Evolutionary conservation across 176 grass and related monocot species (phyloP), one percentile per base, ranked within the genome.

Genomic region (Rhynchospora pubera): DNA sequence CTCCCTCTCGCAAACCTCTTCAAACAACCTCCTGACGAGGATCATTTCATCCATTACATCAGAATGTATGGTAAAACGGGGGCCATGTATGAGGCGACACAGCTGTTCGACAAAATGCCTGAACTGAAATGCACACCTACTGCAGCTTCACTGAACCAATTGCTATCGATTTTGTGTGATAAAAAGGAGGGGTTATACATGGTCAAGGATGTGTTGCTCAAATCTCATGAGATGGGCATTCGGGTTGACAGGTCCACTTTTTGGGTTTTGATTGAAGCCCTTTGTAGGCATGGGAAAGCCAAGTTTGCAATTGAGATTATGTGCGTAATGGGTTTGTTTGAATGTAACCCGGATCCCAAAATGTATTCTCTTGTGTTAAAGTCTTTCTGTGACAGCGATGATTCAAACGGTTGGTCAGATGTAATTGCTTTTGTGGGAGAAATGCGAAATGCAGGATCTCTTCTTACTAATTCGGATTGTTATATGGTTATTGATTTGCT

Each of bases 401-500:
- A 82, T 19, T 42, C 77, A 42, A 11, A 55, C 47, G 74, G 58
- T 66, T 60, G 50, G 43, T n/a, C 14, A 4, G 67, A 89, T 56
- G 82, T 85, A 15, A 60, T 73, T 9, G 65, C 77, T 3, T 83
- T 92, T 84, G 61, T 91, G n/a, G 67, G 88, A 46, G 88, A 90
- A 62, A 96, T 96, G 93, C 59, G 73, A 22, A 83, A 58, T 85
- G 86, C 80, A 26, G 85, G 87, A 63, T 83, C 91, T 47, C 9
- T 58, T 5, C 85, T 81, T 0, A 62, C 8, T 32, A 44, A 73
- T 19, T n/a, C 39, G 0, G 87, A 89, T 48, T 87, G 87, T 61
- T 80, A 56, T 50, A 58, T 43, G 48, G 77, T 88, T 16, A 56
- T 97, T 67, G 70, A 5, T 10, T 83, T 65, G 2, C 83, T 93